These are phyloP conservation scores for Hygrophorus pudorinus DNA, from an alignment of 768 basidiomycete genomes.

Conservation along the genomic window DNA sequence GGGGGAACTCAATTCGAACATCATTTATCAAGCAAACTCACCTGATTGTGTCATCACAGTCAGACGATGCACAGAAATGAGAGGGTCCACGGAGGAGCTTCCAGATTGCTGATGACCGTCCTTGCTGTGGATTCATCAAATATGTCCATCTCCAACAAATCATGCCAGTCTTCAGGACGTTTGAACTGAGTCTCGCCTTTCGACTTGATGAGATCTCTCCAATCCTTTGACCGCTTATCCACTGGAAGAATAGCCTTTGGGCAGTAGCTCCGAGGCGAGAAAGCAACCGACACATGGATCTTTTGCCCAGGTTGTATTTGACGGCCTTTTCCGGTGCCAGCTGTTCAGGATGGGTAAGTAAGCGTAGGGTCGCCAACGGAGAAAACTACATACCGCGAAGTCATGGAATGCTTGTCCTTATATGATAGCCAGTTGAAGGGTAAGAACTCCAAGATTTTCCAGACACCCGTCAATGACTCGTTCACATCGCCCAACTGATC, in stretches of 20 bases:
- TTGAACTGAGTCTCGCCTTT: slow-evolving; percentile 1
- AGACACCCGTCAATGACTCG: slow-evolving; percentile 1
- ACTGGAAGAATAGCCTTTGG: background rate
- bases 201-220: background rate
- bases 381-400: too few species aligned
- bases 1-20: too few species aligned
- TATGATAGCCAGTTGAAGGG: slow-evolving; percentile 1
- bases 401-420: too few species aligned
- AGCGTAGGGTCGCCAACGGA: too few species aligned
- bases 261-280: background rate
- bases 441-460: slow-evolving; percentile 3
- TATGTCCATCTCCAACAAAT: slow-evolving; percentile 10
- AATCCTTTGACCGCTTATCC: background rate
- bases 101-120: too few species aligned
- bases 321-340: slow-evolving; percentile 1
- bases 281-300: slow-evolving; percentile 7
- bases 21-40: too few species aligned
- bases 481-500: background rate
- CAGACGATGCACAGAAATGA: too few species aligned
- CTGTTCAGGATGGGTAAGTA: background rate
- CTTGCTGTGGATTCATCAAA: too few species aligned
- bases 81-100: too few species aligned
- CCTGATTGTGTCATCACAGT: too few species aligned
- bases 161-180: slow-evolving; percentile 5
- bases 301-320: slow-evolving; percentile 6